Base-by-base conservation (phyloP, 2,329 filamentous ascomycete species). In the Paracamarosporium sp. region DNA sequence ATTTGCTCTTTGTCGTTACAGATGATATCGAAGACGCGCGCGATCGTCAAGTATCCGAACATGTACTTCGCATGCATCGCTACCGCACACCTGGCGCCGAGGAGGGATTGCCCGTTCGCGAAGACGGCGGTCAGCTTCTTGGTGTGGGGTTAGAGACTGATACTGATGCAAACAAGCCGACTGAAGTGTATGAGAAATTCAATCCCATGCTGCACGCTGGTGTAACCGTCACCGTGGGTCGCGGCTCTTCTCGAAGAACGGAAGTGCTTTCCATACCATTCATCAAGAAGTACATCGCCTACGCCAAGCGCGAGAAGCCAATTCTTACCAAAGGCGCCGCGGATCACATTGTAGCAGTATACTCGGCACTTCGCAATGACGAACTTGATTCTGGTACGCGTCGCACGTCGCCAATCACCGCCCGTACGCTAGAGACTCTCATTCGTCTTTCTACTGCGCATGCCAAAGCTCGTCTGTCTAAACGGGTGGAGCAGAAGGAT, bases 271-370 rank as follows among this genome's bases (percentile, higher is more conserved):
- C 91, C 79, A 97, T 99, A 59, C 91, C 93, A 0, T 99, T 99
- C 79, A 93, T 99, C 83, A 99, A 99, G 82, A 99, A 99, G 80
- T 99, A 97, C 77, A 96, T 99, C 44, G 95, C 99, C 74, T 99
- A 99, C 76, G 93, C 95, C 63, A 99, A 99, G 81, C 90, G 87
- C 33, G 85, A 95, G 72, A 96, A 93, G 84, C 95, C 95, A 0
- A 82, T 96, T 38, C 82, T 99, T 60, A 97, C 93, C 0, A 92
- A 95, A 72, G 92, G 92, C 43, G 94, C 95, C 5, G 92, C 93
- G 11, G 92, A 97, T 67, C 91, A 96, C 62, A 96, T 99, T 70
- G 89, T 93, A 35, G 86, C 92, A 30, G 91, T 93, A 15, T 99
- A 98, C 75, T 95, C 96, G 33, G 91, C 91, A 9, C 84, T 99